A percentile compares a stretch with the other conserved stretches of the same genome.
These are phyloP conservation scores for Uronychia binucleata DNA, from an alignment of 73 alveolate genomes.

Conservation along the genomic window DNA sequence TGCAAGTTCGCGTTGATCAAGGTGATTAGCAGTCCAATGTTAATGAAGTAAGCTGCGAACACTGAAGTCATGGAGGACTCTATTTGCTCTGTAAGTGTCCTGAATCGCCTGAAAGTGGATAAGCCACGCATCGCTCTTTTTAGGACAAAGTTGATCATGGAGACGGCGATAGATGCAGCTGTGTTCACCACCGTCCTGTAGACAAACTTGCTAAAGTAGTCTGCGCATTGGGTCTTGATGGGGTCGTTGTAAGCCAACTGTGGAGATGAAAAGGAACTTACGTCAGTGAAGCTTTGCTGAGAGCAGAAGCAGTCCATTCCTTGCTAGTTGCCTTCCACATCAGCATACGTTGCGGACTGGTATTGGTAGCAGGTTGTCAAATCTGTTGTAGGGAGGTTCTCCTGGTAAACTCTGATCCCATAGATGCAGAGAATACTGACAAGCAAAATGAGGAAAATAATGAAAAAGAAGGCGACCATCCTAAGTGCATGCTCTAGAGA, in stretches of 20 bases:
- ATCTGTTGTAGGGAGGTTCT: conserved; percentile 9
- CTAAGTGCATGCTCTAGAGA: neutral
- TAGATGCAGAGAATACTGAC: conserved; percentile 2
- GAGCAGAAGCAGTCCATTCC: conserved; percentile 36
- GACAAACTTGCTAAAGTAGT: neutral
- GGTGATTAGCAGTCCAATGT: conserved; percentile 14
- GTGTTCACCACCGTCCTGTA: neutral
- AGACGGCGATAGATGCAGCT: conserved; percentile 2
- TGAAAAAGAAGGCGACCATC: neutral
- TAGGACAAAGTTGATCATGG: conserved; percentile 15
- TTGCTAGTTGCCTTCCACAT: neutral
- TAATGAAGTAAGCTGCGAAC: conserved; percentile 12
- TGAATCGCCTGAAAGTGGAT: conserved; percentile 4
- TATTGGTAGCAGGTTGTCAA: neutral
- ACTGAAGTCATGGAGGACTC: conserved; percentile 1
- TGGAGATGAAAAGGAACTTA: neutral
- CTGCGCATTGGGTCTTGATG: neutral
- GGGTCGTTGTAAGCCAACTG: neutral
- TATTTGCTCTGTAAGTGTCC: conserved; percentile 3
- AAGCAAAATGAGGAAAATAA: neutral
- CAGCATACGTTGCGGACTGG: neutral
- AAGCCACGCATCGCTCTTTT: neutral
- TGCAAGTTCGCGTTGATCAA: conserved; percentile 34
- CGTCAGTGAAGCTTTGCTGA: neutral
- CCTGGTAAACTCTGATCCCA: conserved; percentile 15